These are phyloP conservation scores for Orychophragmus violaceus DNA, from an alignment of 345 rosid species.

Conservation along the genomic window DNA sequence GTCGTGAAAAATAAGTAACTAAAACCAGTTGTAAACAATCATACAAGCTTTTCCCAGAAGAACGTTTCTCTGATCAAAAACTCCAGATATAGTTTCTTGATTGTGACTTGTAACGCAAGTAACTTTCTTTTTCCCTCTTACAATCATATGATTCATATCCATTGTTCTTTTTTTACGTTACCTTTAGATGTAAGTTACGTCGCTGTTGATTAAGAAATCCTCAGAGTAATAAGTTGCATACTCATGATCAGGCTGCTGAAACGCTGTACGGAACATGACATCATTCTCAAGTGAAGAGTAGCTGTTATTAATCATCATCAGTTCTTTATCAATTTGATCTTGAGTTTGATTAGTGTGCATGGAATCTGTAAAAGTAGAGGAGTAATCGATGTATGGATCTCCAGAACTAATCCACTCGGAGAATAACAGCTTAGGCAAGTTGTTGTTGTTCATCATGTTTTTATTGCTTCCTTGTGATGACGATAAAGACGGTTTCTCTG, in stretches of 20 bases:
- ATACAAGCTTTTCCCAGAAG: not conserved
- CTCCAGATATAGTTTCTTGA: not conserved
- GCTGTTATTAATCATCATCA: slow-evolving; percentile 18
- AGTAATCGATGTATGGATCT: slow-evolving; percentile 13
- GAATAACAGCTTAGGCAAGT: slow-evolving; percentile 55
- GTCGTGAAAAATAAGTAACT: not conserved
- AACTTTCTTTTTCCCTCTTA: not conserved
- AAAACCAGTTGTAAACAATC: not conserved
- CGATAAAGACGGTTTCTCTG: slow-evolving; percentile 26
- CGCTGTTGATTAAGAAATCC: slow-evolving; percentile 36
- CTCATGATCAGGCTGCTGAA: slow-evolving; percentile 44
- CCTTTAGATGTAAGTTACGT: slow-evolving; percentile 41
- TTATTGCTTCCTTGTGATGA: slow-evolving; percentile 10
- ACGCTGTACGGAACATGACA: slow-evolving; percentile 35
- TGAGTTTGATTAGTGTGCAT: slow-evolving; percentile 23
- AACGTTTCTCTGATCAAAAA: not conserved
- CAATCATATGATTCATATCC: not conserved
- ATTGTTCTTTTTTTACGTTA: not conserved
- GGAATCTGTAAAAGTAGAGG: slow-evolving; percentile 14
- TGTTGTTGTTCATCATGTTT: slow-evolving; percentile 17
- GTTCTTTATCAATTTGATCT: slow-evolving; percentile 6
- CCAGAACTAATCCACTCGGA: slow-evolving; percentile 70
- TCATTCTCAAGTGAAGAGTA: slow-evolving; percentile 34
- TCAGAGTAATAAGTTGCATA: slow-evolving; percentile 37
- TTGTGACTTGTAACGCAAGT: not conserved